phyloP scores from a whole-genome alignment of 768 basidiomycete species.

The Serendipita indica region DNA sequence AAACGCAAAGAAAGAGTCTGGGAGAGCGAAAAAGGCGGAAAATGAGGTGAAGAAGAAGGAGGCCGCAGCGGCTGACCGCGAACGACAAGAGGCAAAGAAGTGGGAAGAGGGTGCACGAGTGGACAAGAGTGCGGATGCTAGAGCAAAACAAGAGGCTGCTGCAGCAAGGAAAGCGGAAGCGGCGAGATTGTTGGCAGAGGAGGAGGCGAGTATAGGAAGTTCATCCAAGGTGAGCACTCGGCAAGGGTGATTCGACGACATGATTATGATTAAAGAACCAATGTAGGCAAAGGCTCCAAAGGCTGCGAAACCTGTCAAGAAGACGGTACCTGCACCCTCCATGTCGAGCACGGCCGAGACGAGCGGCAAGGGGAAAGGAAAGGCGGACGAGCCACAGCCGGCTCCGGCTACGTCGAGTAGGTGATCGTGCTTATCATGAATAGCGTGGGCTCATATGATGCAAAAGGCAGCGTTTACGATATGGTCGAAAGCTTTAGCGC shows the following conservation, averaged over 20 bases:
- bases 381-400: constrained; percentile 36
- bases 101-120: constrained; percentile 58
- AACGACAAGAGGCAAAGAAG: constrained; percentile 48
- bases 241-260: background rate
- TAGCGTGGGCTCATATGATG: constrained; percentile 10
- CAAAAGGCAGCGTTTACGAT: constrained; percentile 15
- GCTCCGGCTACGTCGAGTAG: constrained; percentile 76
- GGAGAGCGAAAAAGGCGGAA: constrained; percentile 81
- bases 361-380: constrained; percentile 31
- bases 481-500: constrained; percentile 60
- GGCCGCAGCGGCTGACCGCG: constrained; percentile 48
- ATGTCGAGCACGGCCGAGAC: background rate
- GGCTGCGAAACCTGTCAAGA: constrained; percentile 40
- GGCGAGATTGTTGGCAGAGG: constrained; percentile 73
- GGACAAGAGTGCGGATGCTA: constrained; percentile 30
- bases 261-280: background rate
- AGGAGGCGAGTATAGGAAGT: constrained; percentile 39
- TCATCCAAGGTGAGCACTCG: background rate
- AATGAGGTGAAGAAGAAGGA: constrained; percentile 73
- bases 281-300: background rate
- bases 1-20: constrained; percentile 86
- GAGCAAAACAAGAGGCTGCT: constrained; percentile 53
- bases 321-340: constrained; percentile 30
- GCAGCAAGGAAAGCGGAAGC: constrained; percentile 77
- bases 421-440: constrained; percentile 13